Percentiles rank a stretch among this genome's conserved stretches.
Evolutionary conservation across 257 asterid genomes (phyloP).

Genomic region (Handroanthus guayacan): DNA sequence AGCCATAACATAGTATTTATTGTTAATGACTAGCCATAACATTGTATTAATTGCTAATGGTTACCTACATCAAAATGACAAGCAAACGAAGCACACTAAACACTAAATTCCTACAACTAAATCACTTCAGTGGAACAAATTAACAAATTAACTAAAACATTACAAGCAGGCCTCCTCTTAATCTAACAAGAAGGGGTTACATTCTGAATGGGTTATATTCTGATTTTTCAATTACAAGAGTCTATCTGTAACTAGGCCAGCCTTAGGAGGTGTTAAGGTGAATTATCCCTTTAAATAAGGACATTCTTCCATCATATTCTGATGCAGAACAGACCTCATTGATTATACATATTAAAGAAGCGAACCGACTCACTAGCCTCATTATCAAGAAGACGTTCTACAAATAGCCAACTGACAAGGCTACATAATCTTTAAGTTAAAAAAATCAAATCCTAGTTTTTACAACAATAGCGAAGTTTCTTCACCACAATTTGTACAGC

Average conservation of each 20-base stretch:
- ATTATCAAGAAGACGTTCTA: neutral
- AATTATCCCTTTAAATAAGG: too few species aligned
- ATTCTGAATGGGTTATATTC: too few species aligned
- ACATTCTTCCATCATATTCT: neutral
- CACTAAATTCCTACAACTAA: neutral
- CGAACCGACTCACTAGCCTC: too few species aligned
- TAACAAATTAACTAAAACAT: too few species aligned
- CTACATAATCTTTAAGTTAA: constrained; percentile 16
- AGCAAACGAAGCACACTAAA: neutral
- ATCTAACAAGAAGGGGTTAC: too few species aligned
- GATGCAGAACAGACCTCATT: neutral
- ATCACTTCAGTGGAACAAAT: too few species aligned
- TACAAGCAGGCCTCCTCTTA: too few species aligned
- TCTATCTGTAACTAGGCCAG: too few species aligned
- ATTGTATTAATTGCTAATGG: constrained; percentile 4
- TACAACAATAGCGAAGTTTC: neutral
- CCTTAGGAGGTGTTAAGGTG: too few species aligned
- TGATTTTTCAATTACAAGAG: too few species aligned
- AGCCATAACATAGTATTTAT: constrained; percentile 7
- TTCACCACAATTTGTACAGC: neutral
- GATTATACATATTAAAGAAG: too few species aligned
- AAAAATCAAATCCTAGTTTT: neutral
- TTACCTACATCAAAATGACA: neutral
- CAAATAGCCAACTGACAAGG: neutral
- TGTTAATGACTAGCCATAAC: constrained; percentile 19